Conservation (phyloP, 2,329 filamentous ascomycete species). For the Neodidymelliopsis sp. region DNA sequence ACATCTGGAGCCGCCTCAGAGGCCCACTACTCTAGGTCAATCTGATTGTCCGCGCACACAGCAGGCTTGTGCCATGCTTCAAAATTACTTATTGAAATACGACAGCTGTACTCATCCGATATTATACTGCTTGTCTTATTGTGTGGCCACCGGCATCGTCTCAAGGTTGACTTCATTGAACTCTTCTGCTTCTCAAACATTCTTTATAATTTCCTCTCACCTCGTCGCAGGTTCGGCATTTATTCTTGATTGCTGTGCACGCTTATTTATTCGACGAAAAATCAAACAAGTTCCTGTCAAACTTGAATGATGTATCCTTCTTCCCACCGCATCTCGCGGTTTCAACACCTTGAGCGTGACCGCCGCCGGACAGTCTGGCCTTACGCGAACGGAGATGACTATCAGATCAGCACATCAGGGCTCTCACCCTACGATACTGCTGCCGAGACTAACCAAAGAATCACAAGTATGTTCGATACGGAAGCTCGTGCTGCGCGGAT, state of each 20-base stretch:
- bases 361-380: constrained; percentile 11
- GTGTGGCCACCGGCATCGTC: neutral
- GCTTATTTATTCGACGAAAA: neutral
- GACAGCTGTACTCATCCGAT: neutral
- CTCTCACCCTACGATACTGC: constrained; percentile 1
- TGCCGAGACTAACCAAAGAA: constrained; percentile 15
- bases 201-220: neutral
- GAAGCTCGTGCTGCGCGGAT: constrained; percentile 28
- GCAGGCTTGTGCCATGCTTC: constrained; percentile 11
- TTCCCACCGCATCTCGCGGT: constrained; percentile 1
- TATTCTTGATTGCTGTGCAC: constrained; percentile 7
- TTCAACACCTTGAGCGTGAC: constrained; percentile 3
- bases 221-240: constrained; percentile 12
- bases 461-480: constrained; percentile 26
- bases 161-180: constrained; percentile 1
- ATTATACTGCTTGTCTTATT: neutral
- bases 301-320: constrained; percentile 5
- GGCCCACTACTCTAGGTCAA: constrained; percentile 7
- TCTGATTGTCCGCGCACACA: constrained; percentile 2
- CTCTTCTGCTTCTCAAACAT: neutral
- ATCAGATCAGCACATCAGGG: constrained; percentile 17
- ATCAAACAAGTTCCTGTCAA: neutral
- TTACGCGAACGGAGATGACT: constrained; percentile 2
- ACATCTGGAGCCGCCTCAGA: neutral
- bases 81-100: neutral